phyloP scores from a whole-genome alignment of 2,329 filamentous ascomycete genomes.

The Periglandula ipomoeae region DNA sequence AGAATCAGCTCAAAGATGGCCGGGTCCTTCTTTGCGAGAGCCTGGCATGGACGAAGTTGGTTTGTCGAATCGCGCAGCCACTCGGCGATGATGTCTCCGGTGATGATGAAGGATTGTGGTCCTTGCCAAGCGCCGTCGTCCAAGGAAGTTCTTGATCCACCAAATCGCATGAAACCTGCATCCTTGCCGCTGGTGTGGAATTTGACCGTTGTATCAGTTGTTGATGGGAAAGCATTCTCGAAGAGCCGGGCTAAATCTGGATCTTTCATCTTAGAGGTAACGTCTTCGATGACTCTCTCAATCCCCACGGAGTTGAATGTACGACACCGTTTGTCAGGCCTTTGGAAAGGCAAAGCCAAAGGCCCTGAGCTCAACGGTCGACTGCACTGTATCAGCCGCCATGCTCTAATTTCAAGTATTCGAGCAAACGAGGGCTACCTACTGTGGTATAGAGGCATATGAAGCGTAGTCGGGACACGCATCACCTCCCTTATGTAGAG shows the following conservation, averaged over 20 bases:
- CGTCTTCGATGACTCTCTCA: conserved; percentile 76
- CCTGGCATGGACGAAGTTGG: conserved; percentile 84
- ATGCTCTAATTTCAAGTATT: neutral
- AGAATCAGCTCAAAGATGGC: conserved; percentile 71
- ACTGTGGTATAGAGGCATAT: conserved; percentile 32
- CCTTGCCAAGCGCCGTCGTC: conserved; percentile 67
- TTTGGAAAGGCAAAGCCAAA: conserved; percentile 73
- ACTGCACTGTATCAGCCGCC: conserved; percentile 37
- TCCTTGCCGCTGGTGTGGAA: conserved; percentile 65
- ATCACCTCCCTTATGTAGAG: conserved; percentile 16
- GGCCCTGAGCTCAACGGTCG: conserved; percentile 72
- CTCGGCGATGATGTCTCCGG: conserved; percentile 85
- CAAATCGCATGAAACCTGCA: conserved; percentile 26
- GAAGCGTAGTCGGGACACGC: conserved; percentile 32
- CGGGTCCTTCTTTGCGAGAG: conserved; percentile 71
- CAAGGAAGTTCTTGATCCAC: conserved; percentile 17
- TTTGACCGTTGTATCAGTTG: conserved; percentile 75
- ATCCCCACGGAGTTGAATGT: conserved; percentile 83
- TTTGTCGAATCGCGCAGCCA: conserved; percentile 92
- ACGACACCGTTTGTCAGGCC: conserved; percentile 71
- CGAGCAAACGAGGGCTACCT: conserved; percentile 11
- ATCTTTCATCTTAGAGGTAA: conserved; percentile 72
- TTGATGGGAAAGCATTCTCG: conserved; percentile 87
- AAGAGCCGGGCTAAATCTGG: conserved; percentile 86
- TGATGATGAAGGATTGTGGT: conserved; percentile 86